Base-by-base conservation (phyloP, 352 stramenopile species). In the Globisporangium canariense region DNA sequence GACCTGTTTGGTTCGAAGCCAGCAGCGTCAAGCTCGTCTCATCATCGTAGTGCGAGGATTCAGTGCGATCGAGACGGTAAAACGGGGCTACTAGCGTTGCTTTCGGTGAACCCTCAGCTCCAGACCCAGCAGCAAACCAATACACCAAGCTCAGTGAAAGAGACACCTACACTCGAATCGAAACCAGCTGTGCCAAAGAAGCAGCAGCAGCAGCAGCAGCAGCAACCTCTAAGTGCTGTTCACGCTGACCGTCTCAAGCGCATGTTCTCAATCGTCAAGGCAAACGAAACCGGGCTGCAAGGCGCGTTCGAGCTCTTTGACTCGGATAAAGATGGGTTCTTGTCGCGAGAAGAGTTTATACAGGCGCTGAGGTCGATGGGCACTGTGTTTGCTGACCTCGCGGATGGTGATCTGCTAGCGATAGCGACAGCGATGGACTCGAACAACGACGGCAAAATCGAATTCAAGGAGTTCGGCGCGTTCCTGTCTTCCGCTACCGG, bases 301-400 rank as follows among this genome's bases (percentile, higher is more conserved):
- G 60, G 73, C 36, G 78, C 77, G 4, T 90, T 90, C 32, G 65
- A 64, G 0, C 34, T 76, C 14, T 80, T 90, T 30, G 81, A 90
- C 56, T 25, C 7, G 0, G 67, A 87, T 28, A 64, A 73, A 11
- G 75, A 90, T 49, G 77, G 73, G 0, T 73, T 77, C 32, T 36
- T 90, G 18, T 86, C 78, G 8, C 58, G 56, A 40, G 57, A 71
- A 7, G 78, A 90, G 60, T 87, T 88, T 40, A 55, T 86, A 1
- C 60, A 74, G 6, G 78, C 76, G 7, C 60, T 90, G 49, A 66
- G 75, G 34, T 81, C 74, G 3, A 63, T 90, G 7, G 81, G 78
- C 5, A 46, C 68, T 14, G 68, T 83, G 10, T 88, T 90, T 53
- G 57, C 56, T 0, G 75, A 81, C 59, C n/a, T 81, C 14, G 66